A percentile compares a stretch with the other conserved stretches of the same genome.
phyloP scores from a whole-genome alignment of 805 yeast genomes.

The Nakazawaea anatomiae region DNA sequence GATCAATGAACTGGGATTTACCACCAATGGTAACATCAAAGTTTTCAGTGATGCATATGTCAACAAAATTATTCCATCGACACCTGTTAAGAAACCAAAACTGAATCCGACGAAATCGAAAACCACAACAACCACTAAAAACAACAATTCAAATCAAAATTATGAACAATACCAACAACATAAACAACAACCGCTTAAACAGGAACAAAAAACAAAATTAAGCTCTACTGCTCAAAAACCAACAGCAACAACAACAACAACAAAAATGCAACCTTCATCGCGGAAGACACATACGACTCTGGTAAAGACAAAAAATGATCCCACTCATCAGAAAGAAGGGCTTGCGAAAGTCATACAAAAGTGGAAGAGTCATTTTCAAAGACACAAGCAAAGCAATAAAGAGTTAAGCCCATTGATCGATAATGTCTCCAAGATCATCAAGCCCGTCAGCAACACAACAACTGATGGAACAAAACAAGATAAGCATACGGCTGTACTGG shows the following conservation, averaged over 20 bases:
- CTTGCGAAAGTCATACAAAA: neutral
- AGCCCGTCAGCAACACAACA: constrained; percentile 9
- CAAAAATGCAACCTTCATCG: no score
- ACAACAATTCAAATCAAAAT: constrained; percentile 8
- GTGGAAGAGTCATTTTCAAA: constrained; percentile 30
- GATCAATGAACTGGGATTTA: constrained; percentile 30
- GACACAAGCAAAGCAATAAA: constrained; percentile 10
- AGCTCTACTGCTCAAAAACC: no score
- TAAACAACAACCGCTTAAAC: no score
- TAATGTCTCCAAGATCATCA: constrained; percentile 16
- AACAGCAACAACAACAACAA: no score
- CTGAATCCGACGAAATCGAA: constrained; percentile 30
- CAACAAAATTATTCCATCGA: constrained; percentile 49
- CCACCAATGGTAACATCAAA: constrained; percentile 42
- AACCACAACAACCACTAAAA: neutral
- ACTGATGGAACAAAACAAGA: neutral
- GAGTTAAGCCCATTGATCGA: constrained; percentile 16
- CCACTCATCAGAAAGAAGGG: neutral
- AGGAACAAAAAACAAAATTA: no score
- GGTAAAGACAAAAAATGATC: neutral
- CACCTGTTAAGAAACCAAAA: constrained; percentile 52
- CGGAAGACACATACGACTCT: no score
- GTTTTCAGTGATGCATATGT: constrained; percentile 43
- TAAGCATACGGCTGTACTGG: neutral
- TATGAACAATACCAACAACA: no score